phyloP scores from a whole-genome alignment of 2,329 filamentous ascomycete genomes.

The Claviceps purpurea region DNA sequence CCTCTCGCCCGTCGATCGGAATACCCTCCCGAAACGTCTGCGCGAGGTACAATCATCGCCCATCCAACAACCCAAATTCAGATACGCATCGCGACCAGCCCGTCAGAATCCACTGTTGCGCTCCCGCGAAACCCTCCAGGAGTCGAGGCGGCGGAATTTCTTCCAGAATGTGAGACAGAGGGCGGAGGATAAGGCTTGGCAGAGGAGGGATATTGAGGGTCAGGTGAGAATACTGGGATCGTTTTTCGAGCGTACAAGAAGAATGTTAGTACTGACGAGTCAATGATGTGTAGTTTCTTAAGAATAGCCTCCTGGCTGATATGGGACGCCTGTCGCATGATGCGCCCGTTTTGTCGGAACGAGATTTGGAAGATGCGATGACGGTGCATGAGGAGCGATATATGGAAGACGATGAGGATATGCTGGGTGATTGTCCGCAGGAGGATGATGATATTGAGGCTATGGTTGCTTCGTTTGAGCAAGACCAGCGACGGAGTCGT shows the following conservation, averaged over 20 bases:
- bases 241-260: neutral
- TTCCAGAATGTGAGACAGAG: constrained; percentile 51
- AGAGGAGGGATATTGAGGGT: constrained; percentile 49
- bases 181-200: constrained; percentile 45
- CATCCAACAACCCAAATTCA: constrained; percentile 27
- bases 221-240: constrained; percentile 15
- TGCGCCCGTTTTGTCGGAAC: constrained; percentile 29
- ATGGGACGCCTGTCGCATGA: constrained; percentile 20
- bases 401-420: constrained; percentile 25
- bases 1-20: constrained; percentile 29
- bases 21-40: constrained; percentile 25
- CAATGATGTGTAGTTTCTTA: constrained; percentile 17
- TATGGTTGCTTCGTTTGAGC: constrained; percentile 35
- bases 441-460: constrained; percentile 45
- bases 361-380: constrained; percentile 38
- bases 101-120: constrained; percentile 52
- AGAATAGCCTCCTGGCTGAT: constrained; percentile 21
- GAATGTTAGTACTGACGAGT: neutral
- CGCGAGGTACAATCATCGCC: constrained; percentile 30
- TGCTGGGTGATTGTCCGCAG: constrained; percentile 38
- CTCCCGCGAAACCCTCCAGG: constrained; percentile 47
- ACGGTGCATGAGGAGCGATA: constrained; percentile 17
- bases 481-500: constrained; percentile 18
- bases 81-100: constrained; percentile 38
- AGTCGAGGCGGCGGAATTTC: constrained; percentile 54